Conservation (phyloP, 208 protist genomes). For the Leptomonas seymouri region DNA sequence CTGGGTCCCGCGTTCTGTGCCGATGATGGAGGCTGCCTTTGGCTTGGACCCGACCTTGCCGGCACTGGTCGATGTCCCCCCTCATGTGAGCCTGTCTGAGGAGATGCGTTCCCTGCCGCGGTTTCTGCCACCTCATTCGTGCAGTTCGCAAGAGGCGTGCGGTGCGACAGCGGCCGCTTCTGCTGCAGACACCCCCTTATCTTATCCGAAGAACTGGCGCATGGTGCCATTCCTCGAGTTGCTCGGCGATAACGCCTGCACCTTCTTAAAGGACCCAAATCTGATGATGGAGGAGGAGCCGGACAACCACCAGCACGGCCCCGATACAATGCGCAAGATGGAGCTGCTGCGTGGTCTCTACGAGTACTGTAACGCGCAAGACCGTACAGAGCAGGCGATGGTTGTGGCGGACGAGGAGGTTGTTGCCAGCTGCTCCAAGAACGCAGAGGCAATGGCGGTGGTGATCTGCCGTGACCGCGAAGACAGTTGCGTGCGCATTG, state of each 20-base stretch:
- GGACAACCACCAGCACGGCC: slow-evolving; percentile 71
- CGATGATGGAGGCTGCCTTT: slow-evolving; percentile 73
- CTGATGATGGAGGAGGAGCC: slow-evolving; percentile 42
- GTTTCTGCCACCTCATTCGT: slow-evolving; percentile 27
- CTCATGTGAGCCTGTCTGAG: slow-evolving; percentile 30
- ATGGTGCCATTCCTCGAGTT: slow-evolving; percentile 34
- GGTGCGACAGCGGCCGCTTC: neutral
- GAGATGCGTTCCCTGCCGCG: slow-evolving; percentile 40
- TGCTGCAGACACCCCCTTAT: neutral
- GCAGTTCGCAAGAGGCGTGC: neutral
- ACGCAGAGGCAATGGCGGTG: slow-evolving; percentile 52
- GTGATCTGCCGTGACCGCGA: slow-evolving; percentile 45
- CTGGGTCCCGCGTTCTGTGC: slow-evolving; percentile 56
- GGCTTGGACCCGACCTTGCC: slow-evolving; percentile 32
- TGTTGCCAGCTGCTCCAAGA: slow-evolving; percentile 7
- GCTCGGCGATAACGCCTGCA: slow-evolving; percentile 36
- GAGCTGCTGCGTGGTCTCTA: slow-evolving; percentile 76
- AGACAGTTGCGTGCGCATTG: slow-evolving; percentile 69
- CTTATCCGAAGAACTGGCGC: slow-evolving; percentile 29
- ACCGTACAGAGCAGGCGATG: slow-evolving; percentile 66
- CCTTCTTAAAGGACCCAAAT: slow-evolving; percentile 39
- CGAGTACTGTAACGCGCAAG: slow-evolving; percentile 87
- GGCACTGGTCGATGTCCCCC: slow-evolving; percentile 38
- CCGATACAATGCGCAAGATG: slow-evolving; percentile 81
- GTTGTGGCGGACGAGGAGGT: slow-evolving; percentile 37